Percentiles rank a stretch among this genome's conserved stretches.
phyloP scores from a whole-genome alignment of 371 early-diverging fungal species.

The Zopfochytrium polystomum region DNA sequence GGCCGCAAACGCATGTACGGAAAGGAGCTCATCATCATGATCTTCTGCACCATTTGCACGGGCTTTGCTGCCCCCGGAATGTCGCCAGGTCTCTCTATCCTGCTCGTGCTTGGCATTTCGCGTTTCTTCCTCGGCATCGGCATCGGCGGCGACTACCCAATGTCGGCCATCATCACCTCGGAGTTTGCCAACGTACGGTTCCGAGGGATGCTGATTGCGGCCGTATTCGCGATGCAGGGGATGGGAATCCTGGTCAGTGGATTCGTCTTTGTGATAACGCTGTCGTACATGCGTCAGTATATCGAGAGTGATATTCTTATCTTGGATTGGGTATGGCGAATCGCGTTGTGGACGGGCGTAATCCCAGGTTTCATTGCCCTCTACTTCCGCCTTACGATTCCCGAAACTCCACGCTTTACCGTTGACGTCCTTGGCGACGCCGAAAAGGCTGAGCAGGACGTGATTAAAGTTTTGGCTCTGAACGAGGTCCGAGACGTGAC shows the following conservation, averaged over 20 bases:
- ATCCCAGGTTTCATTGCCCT: conserved; percentile 81
- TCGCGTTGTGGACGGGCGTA: conserved; percentile 59
- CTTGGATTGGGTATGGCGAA: conserved; percentile 84
- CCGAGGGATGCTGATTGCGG: conserved; percentile 78
- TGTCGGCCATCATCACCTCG: conserved; percentile 79
- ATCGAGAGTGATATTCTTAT: conserved; percentile 62
- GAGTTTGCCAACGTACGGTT: conserved; percentile 75
- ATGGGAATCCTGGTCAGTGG: conserved; percentile 77
- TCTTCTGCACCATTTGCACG: conserved; percentile 69
- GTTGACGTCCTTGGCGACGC: conserved; percentile 51
- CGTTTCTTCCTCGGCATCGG: conserved; percentile 83
- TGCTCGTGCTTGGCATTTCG: conserved; percentile 78
- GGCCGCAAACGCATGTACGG: conserved; percentile 83
- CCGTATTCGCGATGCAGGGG: conserved; percentile 90
- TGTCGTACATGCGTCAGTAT: conserved; percentile 62
- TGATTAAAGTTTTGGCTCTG: conserved; percentile 7
- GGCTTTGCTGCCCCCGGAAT: conserved; percentile 66
- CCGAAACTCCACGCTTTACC: conserved; percentile 85
- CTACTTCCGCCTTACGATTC: conserved; percentile 82
- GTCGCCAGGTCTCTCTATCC: conserved; percentile 63
- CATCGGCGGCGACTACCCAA: conserved; percentile 68
- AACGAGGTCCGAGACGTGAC: conserved; percentile 10
- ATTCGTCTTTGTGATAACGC: conserved; percentile 60
- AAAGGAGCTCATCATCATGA: conserved; percentile 72
- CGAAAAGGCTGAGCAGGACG: conserved; percentile 14